Percentiles rank a stretch among this genome's conserved stretches.
Evolutionary conservation across 257 asterid genomes (phyloP).

Genomic region (Nicotiana tomentosiformis): DNA sequence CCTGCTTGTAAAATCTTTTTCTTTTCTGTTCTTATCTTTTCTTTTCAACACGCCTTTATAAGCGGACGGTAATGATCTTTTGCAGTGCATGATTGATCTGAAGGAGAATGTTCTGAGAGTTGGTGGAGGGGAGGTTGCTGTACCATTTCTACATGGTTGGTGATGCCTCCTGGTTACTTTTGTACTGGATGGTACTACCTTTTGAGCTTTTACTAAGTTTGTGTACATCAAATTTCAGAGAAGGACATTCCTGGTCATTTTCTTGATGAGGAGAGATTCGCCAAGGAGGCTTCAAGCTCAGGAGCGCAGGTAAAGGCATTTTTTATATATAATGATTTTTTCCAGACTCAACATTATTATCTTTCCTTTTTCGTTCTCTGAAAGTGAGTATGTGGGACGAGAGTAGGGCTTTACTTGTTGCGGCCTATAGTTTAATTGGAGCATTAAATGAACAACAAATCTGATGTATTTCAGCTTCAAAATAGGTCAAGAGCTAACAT

Average conservation of each 20-base stretch:
- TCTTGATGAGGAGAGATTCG: conserved; percentile 60
- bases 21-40: neutral
- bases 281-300: conserved; percentile 80
- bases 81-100: conserved; percentile 92
- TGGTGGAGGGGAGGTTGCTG: conserved; percentile 97
- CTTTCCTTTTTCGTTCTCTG: neutral
- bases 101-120: conserved; percentile 94
- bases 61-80: conserved; percentile 8
- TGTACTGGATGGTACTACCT: neutral
- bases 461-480: neutral
- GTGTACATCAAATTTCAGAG: conserved; percentile 38
- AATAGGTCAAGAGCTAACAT: neutral
- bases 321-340: neutral
- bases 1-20: conserved; percentile 17
- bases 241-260: conserved; percentile 80
- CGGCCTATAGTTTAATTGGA: neutral
- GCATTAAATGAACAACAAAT: no score
- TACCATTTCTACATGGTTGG: conserved; percentile 83
- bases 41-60: neutral
- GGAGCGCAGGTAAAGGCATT: conserved; percentile 60
- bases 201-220: neutral
- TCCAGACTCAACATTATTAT: neutral
- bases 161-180: conserved; percentile 3
- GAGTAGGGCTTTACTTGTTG: neutral
- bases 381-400: neutral